Percentiles rank a stretch among this genome's conserved stretches.
phyloP scores from a whole-genome alignment of 1,284 basidiomycete species.

The Dichomitus squalens region DNA sequence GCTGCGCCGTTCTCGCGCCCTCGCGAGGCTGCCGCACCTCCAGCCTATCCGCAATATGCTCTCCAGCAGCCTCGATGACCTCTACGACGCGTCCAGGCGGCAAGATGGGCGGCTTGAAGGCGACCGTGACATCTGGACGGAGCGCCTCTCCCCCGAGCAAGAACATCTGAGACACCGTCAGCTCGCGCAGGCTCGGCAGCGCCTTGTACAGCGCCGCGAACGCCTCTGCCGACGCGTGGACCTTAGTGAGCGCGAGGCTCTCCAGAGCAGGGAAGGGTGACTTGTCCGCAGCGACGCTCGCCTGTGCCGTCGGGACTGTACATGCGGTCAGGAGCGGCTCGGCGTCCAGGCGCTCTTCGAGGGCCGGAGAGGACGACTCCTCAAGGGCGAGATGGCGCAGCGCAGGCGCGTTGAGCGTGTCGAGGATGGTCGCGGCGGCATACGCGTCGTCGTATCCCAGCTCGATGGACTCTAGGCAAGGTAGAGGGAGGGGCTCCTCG shows the following conservation, averaged over 20 bases:
- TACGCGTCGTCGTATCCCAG: constrained; percentile 24
- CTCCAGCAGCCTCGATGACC: not conserved
- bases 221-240: constrained; percentile 19
- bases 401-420: constrained; percentile 13
- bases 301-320: not conserved
- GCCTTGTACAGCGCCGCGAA: constrained; percentile 21
- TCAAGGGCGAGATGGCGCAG: constrained; percentile 17
- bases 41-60: constrained; percentile 3
- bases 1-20: not conserved
- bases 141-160: constrained; percentile 14
- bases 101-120: constrained; percentile 7
- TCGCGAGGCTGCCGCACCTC: not conserved
- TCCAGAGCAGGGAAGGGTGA: constrained; percentile 19
- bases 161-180: constrained; percentile 23
- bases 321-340: constrained; percentile 18
- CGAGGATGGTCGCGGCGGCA: constrained; percentile 12
- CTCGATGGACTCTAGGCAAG: constrained; percentile 14
- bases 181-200: constrained; percentile 9
- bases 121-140: constrained; percentile 7
- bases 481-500: constrained; percentile 16
- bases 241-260: constrained; percentile 10
- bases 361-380: constrained; percentile 16
- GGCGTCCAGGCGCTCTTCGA: constrained; percentile 18
- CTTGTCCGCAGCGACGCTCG: not conserved
- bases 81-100: not conserved